These are phyloP conservation scores for Sphagnum contortum DNA, from an alignment of 225 moss, liverwort and hornwort species.

Conservation along the genomic window DNA sequence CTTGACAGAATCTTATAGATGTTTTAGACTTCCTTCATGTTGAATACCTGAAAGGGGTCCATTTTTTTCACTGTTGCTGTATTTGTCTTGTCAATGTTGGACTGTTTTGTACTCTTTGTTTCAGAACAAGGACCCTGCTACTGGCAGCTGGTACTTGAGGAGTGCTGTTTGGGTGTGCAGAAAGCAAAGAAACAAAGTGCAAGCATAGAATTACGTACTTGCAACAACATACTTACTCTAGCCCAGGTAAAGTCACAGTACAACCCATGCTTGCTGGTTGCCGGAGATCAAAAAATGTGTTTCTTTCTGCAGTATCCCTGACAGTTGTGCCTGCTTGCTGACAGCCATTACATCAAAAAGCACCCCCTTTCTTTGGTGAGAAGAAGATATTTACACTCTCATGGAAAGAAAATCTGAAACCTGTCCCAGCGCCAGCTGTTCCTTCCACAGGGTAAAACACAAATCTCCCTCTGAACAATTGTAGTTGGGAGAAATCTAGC, in stretches of 20 bases:
- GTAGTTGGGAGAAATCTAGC: too few species aligned
- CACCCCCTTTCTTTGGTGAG: constrained; percentile 87
- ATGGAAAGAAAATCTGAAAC: constrained; percentile 64
- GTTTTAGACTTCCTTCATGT: too few species aligned
- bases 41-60: too few species aligned
- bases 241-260: constrained; percentile 34
- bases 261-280: too few species aligned
- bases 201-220: constrained; percentile 71
- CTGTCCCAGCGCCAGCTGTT: constrained; percentile 21
- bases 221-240: constrained; percentile 84
- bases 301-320: not conserved
- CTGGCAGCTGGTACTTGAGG: too few species aligned
- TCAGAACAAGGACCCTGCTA: too few species aligned
- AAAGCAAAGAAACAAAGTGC: constrained; percentile 84
- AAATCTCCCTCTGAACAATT: not conserved
- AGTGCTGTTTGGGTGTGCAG: constrained; percentile 19
- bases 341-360: constrained; percentile 89
- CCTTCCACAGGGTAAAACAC: constrained; percentile 23
- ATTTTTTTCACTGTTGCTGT: too few species aligned
- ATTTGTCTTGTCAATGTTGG: too few species aligned
- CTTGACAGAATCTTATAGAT: too few species aligned
- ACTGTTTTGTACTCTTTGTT: too few species aligned
- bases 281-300: too few species aligned
- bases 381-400: constrained; percentile 80
- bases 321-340: constrained; percentile 9